phyloP scores from a whole-genome alignment of 352 stramenopile genomes.

The Globisporangium ultimum region DNA sequence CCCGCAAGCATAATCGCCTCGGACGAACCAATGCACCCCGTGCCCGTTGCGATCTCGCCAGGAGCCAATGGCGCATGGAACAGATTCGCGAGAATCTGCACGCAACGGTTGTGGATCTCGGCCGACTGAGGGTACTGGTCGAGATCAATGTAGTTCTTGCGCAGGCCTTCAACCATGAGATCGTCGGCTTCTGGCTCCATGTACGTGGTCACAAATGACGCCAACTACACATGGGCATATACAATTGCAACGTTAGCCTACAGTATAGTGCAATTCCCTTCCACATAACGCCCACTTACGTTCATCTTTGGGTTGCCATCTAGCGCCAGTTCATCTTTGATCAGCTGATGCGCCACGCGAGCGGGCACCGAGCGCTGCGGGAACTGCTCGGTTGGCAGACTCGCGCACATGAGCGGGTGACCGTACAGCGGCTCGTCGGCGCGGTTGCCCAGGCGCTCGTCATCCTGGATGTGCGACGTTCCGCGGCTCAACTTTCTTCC shows the following conservation, averaged over 20 bases:
- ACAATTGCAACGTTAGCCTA: background rate
- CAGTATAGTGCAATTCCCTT: background rate
- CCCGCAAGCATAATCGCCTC: constrained; percentile 91
- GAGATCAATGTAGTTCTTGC: constrained; percentile 93
- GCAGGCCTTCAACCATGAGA: constrained; percentile 84
- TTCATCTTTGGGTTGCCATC: constrained; percentile 91
- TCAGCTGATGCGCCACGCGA: constrained; percentile 82
- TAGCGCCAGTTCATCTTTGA: constrained; percentile 87
- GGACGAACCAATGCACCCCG: constrained; percentile 90
- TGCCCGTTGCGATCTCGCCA: constrained; percentile 67
- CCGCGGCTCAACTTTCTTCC: constrained; percentile 16
- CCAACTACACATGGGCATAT: constrained; percentile 33
- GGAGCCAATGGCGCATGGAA: constrained; percentile 76
- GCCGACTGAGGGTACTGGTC: constrained; percentile 92
- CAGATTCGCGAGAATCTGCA: constrained; percentile 90
- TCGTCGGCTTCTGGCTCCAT: constrained; percentile 90
- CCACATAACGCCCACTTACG: constrained; percentile 20
- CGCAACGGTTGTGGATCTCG: constrained; percentile 92
- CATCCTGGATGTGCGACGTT: background rate
- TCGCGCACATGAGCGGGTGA: constrained; percentile 78
- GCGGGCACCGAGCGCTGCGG: constrained; percentile 65
- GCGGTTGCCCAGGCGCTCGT: constrained; percentile 22
- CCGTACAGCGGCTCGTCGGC: constrained; percentile 64
- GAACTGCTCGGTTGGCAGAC: constrained; percentile 58
- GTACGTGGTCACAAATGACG: constrained; percentile 91